Evolutionary conservation across 2,329 filamentous ascomycete genomes (phyloP).

Genomic region (Cercospora brassicicola): DNA sequence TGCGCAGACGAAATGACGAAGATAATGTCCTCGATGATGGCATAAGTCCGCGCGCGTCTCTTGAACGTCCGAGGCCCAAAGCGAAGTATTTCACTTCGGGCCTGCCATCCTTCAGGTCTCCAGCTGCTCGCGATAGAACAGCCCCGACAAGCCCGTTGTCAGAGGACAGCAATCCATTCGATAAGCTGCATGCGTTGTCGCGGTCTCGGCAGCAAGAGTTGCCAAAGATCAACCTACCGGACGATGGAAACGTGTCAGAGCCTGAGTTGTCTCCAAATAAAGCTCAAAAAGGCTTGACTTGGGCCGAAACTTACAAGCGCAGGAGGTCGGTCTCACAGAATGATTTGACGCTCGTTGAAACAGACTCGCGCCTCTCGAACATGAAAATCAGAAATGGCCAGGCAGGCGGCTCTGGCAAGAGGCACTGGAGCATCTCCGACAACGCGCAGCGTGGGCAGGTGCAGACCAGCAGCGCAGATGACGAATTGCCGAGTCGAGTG

Average conservation of each 20-base stretch:
- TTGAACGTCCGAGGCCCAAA: slow-evolving; percentile 40
- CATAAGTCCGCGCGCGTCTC: slow-evolving; percentile 40
- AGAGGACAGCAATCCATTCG: slow-evolving; percentile 43
- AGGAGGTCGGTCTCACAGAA: slow-evolving; percentile 35
- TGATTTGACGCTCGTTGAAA: slow-evolving; percentile 32
- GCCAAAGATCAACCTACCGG: slow-evolving; percentile 53
- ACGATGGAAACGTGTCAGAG: slow-evolving; percentile 38
- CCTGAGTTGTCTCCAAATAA: slow-evolving; percentile 20
- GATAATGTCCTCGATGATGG: slow-evolving; percentile 33
- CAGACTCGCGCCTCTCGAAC: slow-evolving; percentile 10
- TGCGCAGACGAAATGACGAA: slow-evolving; percentile 22
- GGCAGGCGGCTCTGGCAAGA: slow-evolving; percentile 32
- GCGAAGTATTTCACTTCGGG: slow-evolving; percentile 47
- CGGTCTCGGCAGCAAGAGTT: slow-evolving; percentile 48
- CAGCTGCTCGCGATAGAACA: slow-evolving; percentile 37
- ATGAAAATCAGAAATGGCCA: slow-evolving; percentile 7
- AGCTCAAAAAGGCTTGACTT: not conserved
- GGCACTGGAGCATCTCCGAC: slow-evolving; percentile 62
- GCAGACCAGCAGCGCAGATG: slow-evolving; percentile 23
- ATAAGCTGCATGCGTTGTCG: slow-evolving; percentile 44
- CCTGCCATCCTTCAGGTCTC: slow-evolving; percentile 55
- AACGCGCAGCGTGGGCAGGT: slow-evolving; percentile 39
- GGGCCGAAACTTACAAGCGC: slow-evolving; percentile 31
- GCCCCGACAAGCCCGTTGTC: slow-evolving; percentile 17
- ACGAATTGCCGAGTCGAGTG: slow-evolving; percentile 47